phyloP scores from a whole-genome alignment of 2,329 filamentous ascomycete species.

The Colletotrichum gloeosporioides region DNA sequence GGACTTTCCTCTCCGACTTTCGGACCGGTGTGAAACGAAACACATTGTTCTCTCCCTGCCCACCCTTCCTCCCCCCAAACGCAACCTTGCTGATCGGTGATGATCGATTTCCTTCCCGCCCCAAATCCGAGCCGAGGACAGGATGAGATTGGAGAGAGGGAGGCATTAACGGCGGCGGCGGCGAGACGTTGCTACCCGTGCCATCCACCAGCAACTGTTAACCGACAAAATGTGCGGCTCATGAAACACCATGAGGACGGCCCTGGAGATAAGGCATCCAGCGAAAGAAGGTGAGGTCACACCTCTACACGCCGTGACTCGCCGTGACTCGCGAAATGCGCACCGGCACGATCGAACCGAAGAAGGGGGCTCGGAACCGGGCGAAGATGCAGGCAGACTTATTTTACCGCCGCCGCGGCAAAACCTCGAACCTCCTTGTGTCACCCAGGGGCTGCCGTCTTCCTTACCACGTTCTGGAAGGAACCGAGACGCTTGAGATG shows the following conservation, averaged over 20 bases:
- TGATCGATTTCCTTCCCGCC: not conserved
- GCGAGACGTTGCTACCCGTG: not conserved
- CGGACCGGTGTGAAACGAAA: slow-evolving; percentile 2
- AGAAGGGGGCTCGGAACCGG: not conserved
- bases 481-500: not conserved
- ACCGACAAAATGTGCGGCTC: slow-evolving; percentile 3
- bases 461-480: not conserved
- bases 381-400: not conserved
- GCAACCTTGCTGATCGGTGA: not conserved
- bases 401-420: not conserved
- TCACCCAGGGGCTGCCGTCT: not conserved
- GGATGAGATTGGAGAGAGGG: not conserved
- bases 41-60: not conserved
- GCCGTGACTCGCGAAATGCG: not conserved
- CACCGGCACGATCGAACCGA: not conserved
- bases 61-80: not conserved
- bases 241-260: not conserved
- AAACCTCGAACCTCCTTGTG: not conserved
- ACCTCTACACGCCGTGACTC: not conserved
- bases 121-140: not conserved
- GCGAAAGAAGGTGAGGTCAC: not conserved
- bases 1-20: not conserved
- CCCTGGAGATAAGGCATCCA: not conserved
- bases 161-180: not conserved
- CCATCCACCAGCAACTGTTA: not conserved